Percentiles rank a stretch among this genome's conserved stretches.
Evolutionary conservation across 352 stramenopile species (phyloP).

Genomic region (Saprolegnia parasitica): DNA sequence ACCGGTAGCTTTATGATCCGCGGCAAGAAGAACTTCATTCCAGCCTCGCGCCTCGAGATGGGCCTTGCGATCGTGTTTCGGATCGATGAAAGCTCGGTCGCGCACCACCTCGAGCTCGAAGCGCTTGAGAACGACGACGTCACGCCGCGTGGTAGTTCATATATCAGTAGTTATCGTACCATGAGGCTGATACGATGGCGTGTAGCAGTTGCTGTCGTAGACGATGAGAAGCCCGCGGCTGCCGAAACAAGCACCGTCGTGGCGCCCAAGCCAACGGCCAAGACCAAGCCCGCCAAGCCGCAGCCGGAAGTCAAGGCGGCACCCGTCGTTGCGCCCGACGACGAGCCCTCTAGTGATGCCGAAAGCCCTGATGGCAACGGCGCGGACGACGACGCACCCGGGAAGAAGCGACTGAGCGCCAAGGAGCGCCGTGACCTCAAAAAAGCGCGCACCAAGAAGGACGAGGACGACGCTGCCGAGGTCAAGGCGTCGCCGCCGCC

Average conservation of each 20-base stretch:
- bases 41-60: conserved; percentile 86
- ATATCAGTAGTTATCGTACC: too few relatives aligned
- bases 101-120: conserved; percentile 39
- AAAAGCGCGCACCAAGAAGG: conserved; percentile 41
- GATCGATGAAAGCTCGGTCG: conserved; percentile 80
- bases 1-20: conserved; percentile 97
- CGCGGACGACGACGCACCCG: conserved; percentile 22
- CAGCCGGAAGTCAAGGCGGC: neutral
- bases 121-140: conserved; percentile 24
- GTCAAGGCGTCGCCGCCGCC: conserved; percentile 23
- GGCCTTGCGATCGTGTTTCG: conserved; percentile 88
- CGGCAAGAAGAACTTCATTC: conserved; percentile 93
- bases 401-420: conserved; percentile 56
- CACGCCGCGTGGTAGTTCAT: neutral
- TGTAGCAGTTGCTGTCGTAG: conserved; percentile 12
- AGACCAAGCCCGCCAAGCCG: too few relatives aligned
- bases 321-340: conserved; percentile 18
- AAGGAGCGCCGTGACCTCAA: conserved; percentile 80
- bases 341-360: conserved; percentile 17
- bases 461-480: neutral
- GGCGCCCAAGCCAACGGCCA: neutral
- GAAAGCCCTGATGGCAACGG: conserved; percentile 24
- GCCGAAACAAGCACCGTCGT: neutral
- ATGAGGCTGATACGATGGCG: conserved; percentile 20
- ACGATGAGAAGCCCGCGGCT: conserved; percentile 27